phyloP scores from a whole-genome alignment of 2,329 filamentous ascomycete species.

The Colletotrichum sp. region DNA sequence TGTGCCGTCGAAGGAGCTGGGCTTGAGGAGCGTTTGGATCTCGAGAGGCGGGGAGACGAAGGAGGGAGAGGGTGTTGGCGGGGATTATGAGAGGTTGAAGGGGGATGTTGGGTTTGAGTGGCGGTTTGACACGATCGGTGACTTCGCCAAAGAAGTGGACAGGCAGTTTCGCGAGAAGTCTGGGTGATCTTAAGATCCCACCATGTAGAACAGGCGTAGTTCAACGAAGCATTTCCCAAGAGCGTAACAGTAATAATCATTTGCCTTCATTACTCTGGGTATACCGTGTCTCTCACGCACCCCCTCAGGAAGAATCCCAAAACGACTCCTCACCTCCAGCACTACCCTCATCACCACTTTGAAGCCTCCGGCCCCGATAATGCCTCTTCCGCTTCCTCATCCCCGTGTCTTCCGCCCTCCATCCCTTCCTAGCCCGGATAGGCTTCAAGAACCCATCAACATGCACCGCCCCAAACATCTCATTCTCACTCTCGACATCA shows the following conservation, averaged over 20 bases:
- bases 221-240: neutral
- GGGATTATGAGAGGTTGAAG: constrained; percentile 38
- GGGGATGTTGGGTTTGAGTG: constrained; percentile 56
- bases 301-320: constrained; percentile 2
- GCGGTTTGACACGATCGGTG: constrained; percentile 62
- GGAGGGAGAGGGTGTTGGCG: constrained; percentile 30
- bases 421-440: constrained; percentile 53
- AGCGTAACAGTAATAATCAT: neutral
- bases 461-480: constrained; percentile 68
- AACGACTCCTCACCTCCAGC: neutral
- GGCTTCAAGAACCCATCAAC: constrained; percentile 70
- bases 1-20: constrained; percentile 64
- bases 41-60: constrained; percentile 60
- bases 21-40: constrained; percentile 70
- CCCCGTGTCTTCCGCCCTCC: constrained; percentile 31
- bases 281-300: accelerated
- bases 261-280: neutral
- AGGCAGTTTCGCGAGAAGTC: constrained; percentile 21
- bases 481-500: constrained; percentile 51
- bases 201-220: accelerated
- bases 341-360: neutral
- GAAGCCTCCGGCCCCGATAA: constrained; percentile 6
- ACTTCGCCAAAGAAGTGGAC: constrained; percentile 64
- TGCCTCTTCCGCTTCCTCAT: constrained; percentile 19
- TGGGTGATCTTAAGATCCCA: neutral